Evolutionary conservation across 2,329 filamentous ascomycete genomes (phyloP).

Genomic region (Calonectria henricotiae): DNA sequence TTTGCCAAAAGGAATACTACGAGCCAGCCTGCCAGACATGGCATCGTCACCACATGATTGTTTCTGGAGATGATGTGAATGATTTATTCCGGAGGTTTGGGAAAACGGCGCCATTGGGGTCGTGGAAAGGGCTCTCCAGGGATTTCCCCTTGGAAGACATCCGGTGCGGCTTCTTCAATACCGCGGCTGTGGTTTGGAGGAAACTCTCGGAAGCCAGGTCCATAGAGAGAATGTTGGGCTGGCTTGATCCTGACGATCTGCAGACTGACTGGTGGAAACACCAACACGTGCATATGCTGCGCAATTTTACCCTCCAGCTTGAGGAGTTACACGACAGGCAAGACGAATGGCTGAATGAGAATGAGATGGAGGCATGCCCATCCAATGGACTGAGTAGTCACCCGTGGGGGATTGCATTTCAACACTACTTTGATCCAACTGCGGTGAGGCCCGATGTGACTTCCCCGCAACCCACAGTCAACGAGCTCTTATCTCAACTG

Average conservation of each 20-base stretch:
- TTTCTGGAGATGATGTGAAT: background rate
- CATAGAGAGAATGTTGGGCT: background rate
- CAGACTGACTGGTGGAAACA: background rate
- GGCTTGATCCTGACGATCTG: background rate
- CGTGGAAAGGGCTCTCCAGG: background rate
- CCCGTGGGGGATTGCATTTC: background rate
- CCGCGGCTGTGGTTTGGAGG: background rate
- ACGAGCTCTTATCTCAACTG: background rate
- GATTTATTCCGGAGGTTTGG: background rate
- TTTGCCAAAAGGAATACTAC: background rate
- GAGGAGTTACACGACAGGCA: background rate
- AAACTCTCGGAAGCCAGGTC: background rate
- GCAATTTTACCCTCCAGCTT: background rate
- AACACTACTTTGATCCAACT: background rate
- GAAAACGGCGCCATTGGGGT: background rate
- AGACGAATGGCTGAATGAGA: no score
- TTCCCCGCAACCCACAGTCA: no score
- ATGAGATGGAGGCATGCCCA: background rate
- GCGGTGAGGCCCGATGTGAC: background rate
- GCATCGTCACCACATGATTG: slow-evolving; percentile 5
- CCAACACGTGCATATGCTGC: background rate
- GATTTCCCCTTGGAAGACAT: background rate
- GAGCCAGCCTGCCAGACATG: background rate
- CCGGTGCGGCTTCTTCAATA: background rate
- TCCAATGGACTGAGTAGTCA: background rate